Evolutionary conservation across 2,329 filamentous ascomycete species (phyloP).

Genomic region (Nemania sp.): DNA sequence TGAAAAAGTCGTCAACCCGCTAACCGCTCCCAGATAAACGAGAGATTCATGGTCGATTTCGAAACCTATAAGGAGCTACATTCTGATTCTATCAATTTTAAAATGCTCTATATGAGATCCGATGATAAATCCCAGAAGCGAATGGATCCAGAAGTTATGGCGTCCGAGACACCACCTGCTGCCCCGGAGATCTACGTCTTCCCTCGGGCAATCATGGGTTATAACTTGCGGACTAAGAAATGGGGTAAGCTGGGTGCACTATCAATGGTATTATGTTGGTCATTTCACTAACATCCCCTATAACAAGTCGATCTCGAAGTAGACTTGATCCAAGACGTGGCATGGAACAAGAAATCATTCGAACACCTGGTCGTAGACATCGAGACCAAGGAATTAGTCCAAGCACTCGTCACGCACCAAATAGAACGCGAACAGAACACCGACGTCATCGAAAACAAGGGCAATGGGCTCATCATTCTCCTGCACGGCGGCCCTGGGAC

Average conservation of each 20-base stretch:
- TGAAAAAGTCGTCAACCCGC: no score
- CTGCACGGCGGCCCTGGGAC: conserved; percentile 27
- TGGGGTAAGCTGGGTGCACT: background rate
- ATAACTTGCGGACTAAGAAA: background rate
- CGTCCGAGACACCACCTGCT: background rate
- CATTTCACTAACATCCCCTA: background rate
- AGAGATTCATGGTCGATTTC: background rate
- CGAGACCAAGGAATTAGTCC: background rate
- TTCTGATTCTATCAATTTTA: background rate
- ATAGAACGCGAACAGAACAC: background rate
- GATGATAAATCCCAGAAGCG: no score
- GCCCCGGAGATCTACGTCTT: background rate
- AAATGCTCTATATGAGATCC: background rate
- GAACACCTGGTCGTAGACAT: background rate
- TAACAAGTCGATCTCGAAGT: background rate
- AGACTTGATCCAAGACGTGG: background rate
- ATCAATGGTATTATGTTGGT: background rate
- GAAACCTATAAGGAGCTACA: background rate
- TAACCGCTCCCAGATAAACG: no score
- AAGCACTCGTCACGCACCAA: background rate
- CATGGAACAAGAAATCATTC: background rate
- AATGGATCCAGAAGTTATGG: no score
- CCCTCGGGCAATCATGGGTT: background rate
- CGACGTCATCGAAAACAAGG: background rate
- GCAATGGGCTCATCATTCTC: background rate